Conservation (phyloP, 2,329 filamentous ascomycete genomes). For the Cercospora sojina region DNA sequence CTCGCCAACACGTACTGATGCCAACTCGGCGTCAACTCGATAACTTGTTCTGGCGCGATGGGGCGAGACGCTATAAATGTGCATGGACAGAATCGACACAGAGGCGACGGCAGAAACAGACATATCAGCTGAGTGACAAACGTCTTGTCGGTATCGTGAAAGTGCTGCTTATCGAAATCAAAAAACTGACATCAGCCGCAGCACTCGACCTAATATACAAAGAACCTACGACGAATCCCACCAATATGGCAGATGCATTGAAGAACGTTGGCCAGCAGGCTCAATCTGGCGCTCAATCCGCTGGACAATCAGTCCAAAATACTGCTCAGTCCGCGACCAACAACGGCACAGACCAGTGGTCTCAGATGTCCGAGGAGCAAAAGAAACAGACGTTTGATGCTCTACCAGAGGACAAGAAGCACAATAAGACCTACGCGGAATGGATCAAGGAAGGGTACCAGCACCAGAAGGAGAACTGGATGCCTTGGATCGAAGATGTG, state of each 20-base stretch:
- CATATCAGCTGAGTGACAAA: background rate
- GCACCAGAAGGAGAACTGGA: constrained; percentile 70
- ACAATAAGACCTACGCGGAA: constrained; percentile 47
- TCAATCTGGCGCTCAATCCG: constrained; percentile 4
- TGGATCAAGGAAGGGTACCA: constrained; percentile 66
- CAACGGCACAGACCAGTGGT: constrained; percentile 34
- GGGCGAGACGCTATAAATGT: background rate
- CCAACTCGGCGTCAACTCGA: background rate
- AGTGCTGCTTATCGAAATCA: background rate
- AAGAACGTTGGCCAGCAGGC: constrained; percentile 25
- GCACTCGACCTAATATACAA: background rate
- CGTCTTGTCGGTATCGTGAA: background rate
- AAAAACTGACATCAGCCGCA: background rate
- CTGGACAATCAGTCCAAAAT: background rate
- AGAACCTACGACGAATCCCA: background rate
- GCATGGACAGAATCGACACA: background rate
- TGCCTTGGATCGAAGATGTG: constrained; percentile 73
- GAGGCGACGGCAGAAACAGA: background rate
- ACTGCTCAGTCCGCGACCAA: constrained; percentile 17
- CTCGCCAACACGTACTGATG: background rate
- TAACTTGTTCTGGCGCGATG: background rate
- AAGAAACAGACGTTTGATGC: constrained; percentile 38
- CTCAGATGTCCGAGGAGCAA: constrained; percentile 39
- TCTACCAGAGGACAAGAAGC: constrained; percentile 36
- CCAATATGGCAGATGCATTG: constrained; percentile 24